Evolutionary conservation across 768 basidiomycete species (phyloP).

Genomic region (Agaricus sinodeliciosus): DNA sequence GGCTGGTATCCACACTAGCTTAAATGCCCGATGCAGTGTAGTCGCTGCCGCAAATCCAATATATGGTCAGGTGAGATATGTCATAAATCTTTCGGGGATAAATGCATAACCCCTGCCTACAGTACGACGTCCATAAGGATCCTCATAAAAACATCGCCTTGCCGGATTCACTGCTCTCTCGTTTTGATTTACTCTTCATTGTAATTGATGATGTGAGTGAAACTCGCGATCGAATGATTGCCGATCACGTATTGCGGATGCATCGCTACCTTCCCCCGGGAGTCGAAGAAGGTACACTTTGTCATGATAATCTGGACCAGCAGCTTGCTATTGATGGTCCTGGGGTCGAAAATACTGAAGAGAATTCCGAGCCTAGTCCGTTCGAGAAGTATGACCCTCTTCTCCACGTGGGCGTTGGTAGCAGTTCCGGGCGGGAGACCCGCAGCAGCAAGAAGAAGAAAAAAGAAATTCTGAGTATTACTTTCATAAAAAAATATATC

Average conservation of each 20-base stretch:
- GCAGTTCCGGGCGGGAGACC: conserved; percentile 40
- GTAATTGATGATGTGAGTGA: conserved; percentile 99
- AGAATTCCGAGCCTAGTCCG: conserved; percentile 66
- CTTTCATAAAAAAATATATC: conserved; percentile 97
- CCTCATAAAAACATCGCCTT: conserved; percentile 98
- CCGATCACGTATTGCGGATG: conserved; percentile 96
- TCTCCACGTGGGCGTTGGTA: conserved; percentile 76
- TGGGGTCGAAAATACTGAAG: conserved; percentile 41
- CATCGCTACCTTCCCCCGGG: conserved; percentile 96
- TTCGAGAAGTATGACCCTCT: conserved; percentile 98
- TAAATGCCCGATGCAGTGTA: conserved; percentile 97
- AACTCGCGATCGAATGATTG: conserved; percentile 86
- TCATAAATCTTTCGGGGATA: not conserved
- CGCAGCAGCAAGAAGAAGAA: conserved; percentile 55
- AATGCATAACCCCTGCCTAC: conserved; percentile 14
- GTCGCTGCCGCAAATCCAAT: conserved; percentile 98
- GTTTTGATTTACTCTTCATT: conserved; percentile 97
- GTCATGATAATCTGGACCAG: conserved; percentile 82
- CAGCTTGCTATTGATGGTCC: conserved; percentile 85
- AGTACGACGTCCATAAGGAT: conserved; percentile 99
- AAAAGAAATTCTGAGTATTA: conserved; percentile 83
- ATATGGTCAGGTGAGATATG: conserved; percentile 76
- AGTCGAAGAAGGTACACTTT: conserved; percentile 92
- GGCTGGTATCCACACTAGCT: conserved; percentile 95
- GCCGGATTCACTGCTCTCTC: conserved; percentile 94